These are phyloP conservation scores for Arthrinium phaeospermum DNA, from an alignment of 2,329 filamentous ascomycete genomes.

Conservation along the genomic window DNA sequence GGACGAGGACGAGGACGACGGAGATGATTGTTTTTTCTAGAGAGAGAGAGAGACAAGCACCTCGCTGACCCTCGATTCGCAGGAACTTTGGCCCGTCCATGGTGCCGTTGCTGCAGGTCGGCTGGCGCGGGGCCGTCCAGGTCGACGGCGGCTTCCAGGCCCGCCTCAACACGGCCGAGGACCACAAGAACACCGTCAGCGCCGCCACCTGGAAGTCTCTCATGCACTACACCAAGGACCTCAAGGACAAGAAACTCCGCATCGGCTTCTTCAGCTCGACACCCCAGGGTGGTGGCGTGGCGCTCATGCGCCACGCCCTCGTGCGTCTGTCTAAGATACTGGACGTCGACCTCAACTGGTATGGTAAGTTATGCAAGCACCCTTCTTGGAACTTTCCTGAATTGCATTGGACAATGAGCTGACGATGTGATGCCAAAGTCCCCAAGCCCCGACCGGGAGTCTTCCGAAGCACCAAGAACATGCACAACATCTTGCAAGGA, in stretches of 20 bases:
- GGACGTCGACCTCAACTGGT: conserved; percentile 77
- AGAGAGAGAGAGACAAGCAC: not conserved
- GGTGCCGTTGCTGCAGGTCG: conserved; percentile 71
- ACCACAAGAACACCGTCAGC: conserved; percentile 67
- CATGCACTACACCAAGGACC: conserved; percentile 64
- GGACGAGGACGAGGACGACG: not conserved
- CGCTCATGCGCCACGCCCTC: conserved; percentile 80
- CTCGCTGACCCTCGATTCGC: conserved; percentile 20
- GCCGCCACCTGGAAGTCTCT: conserved; percentile 69
- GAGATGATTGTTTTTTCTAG: not conserved
- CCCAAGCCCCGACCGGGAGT: conserved; percentile 80
- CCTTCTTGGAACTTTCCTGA: conserved; percentile 22
- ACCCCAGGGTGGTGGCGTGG: conserved; percentile 82
- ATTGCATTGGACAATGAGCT: conserved; percentile 40
- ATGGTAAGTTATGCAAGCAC: conserved; percentile 47
- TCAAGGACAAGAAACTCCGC: conserved; percentile 68
- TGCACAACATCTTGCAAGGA: conserved; percentile 87
- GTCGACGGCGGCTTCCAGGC: conserved; percentile 72
- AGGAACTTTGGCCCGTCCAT: conserved; percentile 76
- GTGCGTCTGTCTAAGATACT: conserved; percentile 72
- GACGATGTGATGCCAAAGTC: conserved; percentile 39
- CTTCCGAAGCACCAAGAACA: conserved; percentile 84
- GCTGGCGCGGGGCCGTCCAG: conserved; percentile 71
- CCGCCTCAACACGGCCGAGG: conserved; percentile 59
- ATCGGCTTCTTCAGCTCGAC: conserved; percentile 82